phyloP scores from a whole-genome alignment of 805 yeast species.

The Candida incommunis region DNA sequence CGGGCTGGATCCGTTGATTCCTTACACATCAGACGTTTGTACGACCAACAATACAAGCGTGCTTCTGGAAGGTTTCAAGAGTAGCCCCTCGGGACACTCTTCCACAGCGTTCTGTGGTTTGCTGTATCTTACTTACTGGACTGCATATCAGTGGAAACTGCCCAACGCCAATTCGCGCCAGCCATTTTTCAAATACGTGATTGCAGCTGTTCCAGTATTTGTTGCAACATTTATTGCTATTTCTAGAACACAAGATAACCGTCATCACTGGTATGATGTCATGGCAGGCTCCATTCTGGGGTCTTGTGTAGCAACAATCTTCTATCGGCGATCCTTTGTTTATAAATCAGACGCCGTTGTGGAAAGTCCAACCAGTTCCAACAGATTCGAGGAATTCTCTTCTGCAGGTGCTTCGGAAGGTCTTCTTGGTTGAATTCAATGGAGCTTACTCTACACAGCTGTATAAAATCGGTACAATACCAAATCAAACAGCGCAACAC shows the following conservation, averaged over 20 bases:
- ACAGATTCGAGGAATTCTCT: not conserved
- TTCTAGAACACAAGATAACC: constrained; percentile 79
- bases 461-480: too few species aligned
- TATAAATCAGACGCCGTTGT: not conserved
- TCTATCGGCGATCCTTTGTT: constrained; percentile 39
- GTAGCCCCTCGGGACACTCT: constrained; percentile 47
- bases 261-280: constrained; percentile 87
- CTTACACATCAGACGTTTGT: constrained; percentile 22
- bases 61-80: constrained; percentile 38
- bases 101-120: constrained; percentile 39
- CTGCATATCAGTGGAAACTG: constrained; percentile 34
- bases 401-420: not conserved
- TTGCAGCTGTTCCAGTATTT: constrained; percentile 22
- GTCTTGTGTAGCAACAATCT: constrained; percentile 38
- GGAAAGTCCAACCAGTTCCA: not conserved
- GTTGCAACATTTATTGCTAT: constrained; percentile 69
- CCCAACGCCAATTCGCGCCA: constrained; percentile 6
- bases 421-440: not conserved
- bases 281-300: constrained; percentile 64
- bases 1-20: constrained; percentile 34
- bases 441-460: too few species aligned
- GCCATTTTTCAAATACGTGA: constrained; percentile 4
- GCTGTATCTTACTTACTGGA: constrained; percentile 33
- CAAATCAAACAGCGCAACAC: too few species aligned
- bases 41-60: constrained; percentile 16